Percentiles rank a stretch among this genome's conserved stretches.
Conservation (phyloP, 2,329 filamentous ascomycete species). For the Pleoardoris graminearum region DNA sequence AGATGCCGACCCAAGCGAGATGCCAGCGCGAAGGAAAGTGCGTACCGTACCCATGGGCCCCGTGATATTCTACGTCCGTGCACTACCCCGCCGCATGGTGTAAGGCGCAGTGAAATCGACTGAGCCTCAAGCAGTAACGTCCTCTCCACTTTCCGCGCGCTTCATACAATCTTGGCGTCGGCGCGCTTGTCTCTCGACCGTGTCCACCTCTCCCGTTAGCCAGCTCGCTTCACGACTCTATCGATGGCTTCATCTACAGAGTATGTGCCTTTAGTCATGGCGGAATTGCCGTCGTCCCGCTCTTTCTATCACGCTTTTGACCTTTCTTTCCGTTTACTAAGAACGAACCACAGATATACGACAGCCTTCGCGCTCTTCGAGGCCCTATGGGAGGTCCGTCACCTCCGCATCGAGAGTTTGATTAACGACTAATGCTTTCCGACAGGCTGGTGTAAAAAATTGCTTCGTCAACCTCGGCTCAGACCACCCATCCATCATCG, state of each 20-base stretch:
- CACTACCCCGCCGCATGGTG: no score
- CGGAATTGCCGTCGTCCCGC: not conserved
- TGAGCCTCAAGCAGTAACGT: no score
- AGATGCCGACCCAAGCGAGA: no score
- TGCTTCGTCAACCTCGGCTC: conserved; percentile 30
- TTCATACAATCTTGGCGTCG: no score
- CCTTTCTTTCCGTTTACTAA: not conserved
- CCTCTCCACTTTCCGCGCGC: no score
- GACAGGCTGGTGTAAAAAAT: conserved; percentile 13
- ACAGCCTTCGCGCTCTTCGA: conserved; percentile 22
- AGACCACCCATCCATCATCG: conserved; percentile 28
- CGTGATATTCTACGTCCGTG: not conserved
- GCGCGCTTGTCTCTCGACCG: not conserved
- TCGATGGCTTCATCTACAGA: not conserved
- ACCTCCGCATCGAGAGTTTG: not conserved
- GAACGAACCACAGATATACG: conserved; percentile 12
- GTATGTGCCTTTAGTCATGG: not conserved
- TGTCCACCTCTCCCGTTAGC: no score
- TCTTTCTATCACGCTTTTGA: no score
- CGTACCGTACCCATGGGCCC: not conserved
- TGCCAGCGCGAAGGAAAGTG: no score
- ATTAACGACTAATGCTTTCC: not conserved
- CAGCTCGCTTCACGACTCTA: not conserved
- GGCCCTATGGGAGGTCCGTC: conserved; percentile 17
- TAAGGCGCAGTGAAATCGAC: no score